Evolutionary conservation across 2,329 filamentous ascomycete genomes (phyloP).

Genomic region (Penicillium sp.): DNA sequence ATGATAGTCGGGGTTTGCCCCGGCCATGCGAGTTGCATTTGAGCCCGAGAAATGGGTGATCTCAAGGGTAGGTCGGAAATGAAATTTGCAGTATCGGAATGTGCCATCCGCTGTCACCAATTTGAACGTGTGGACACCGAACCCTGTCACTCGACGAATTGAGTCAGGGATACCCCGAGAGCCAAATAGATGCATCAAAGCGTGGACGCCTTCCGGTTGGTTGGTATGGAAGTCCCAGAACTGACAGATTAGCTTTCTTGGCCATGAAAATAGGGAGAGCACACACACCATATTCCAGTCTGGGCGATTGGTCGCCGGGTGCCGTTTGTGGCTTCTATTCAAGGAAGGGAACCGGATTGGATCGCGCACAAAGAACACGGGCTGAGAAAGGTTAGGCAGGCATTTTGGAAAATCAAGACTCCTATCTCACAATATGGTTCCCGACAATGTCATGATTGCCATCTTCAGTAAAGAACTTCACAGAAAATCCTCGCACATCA

Average conservation of each 20-base stretch:
- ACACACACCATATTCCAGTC: constrained; percentile 57
- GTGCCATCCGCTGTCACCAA: constrained; percentile 42
- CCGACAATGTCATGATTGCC: constrained; percentile 44
- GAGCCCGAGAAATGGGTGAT: constrained; percentile 55
- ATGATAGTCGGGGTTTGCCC: constrained; percentile 59
- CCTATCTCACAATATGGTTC: constrained; percentile 22
- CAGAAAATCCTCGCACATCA: constrained; percentile 52
- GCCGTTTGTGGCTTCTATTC: constrained; percentile 64
- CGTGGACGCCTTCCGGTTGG: constrained; percentile 61
- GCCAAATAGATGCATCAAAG: constrained; percentile 62
- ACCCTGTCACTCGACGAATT: constrained; percentile 56
- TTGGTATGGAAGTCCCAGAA: constrained; percentile 64
- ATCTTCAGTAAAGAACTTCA: constrained; percentile 56
- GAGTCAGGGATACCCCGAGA: constrained; percentile 55
- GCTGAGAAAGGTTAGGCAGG: constrained; percentile 20
- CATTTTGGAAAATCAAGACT: neutral
- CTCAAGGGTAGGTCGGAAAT: constrained; percentile 60
- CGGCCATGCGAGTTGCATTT: constrained; percentile 54
- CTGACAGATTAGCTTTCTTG: constrained; percentile 15
- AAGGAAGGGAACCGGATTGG: constrained; percentile 46
- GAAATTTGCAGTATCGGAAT: constrained; percentile 63
- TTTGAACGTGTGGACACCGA: constrained; percentile 39
- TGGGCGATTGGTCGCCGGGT: constrained; percentile 65
- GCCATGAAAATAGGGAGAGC: too few species aligned
- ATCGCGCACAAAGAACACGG: constrained; percentile 49